Conservation (phyloP, 1,284 basidiomycete species). For the Sphaerobolus stellatus region DNA sequence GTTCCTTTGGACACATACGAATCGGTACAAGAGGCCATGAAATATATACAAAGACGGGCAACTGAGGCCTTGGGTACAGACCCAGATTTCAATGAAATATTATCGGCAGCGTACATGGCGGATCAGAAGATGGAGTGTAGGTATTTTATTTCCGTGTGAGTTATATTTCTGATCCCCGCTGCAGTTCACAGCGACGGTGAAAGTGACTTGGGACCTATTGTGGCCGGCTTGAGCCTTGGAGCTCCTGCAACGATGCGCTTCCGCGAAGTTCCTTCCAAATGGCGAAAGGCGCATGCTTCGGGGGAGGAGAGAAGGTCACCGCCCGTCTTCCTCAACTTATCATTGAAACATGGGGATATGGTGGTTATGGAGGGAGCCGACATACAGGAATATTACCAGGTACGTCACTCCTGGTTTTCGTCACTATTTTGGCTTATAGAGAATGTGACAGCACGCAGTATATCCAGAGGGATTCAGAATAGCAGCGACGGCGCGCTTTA, state of each 20-base stretch:
- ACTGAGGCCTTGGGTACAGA: constrained; percentile 36
- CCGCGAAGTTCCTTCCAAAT: constrained; percentile 34
- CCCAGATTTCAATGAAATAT: constrained; percentile 66
- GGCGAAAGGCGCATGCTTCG: too few relatives aligned
- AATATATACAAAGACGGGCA: constrained; percentile 55
- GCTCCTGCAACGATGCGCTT: constrained; percentile 76
- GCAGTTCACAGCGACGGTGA: constrained; percentile 79
- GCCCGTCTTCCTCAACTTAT: constrained; percentile 48
- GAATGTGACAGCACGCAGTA: constrained; percentile 44
- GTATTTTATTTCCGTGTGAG: constrained; percentile 13
- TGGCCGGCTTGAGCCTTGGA: constrained; percentile 72
- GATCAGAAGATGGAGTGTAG: constrained; percentile 76
- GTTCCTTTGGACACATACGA: constrained; percentile 55
- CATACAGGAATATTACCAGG: constrained; percentile 72
- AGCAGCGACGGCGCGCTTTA: constrained; percentile 53
- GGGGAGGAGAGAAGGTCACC: constrained; percentile 29
- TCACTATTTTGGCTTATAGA: constrained; percentile 22
- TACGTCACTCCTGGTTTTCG: constrained; percentile 5
- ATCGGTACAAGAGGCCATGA: constrained; percentile 55
- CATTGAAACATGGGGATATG: constrained; percentile 71
- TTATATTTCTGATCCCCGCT: constrained; percentile 8
- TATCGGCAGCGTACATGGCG: constrained; percentile 80
- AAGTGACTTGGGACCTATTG: constrained; percentile 63
- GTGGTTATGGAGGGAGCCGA: constrained; percentile 69
- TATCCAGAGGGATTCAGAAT: constrained; percentile 52